Percentiles rank a stretch among this genome's conserved stretches.
These are phyloP conservation scores for Houttuynia cordata DNA, from an alignment of 164 flowering plant species.

Conservation along the genomic window DNA sequence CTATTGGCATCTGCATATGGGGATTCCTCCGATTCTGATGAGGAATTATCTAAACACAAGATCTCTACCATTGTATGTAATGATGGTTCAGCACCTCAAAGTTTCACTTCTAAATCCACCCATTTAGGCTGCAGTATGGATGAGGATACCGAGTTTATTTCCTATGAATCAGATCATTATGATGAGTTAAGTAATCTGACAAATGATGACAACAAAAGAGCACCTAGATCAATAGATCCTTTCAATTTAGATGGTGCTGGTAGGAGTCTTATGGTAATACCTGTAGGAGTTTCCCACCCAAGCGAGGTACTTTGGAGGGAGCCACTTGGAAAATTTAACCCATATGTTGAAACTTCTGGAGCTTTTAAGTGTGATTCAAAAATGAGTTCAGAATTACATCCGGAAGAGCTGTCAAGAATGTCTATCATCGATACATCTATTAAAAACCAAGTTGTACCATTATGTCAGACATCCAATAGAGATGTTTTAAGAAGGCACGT, in stretches of 20 bases:
- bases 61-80: slow-evolving; percentile 14
- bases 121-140: slow-evolving; percentile 8
- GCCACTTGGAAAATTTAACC: background rate
- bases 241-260: slow-evolving; percentile 15
- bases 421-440: slow-evolving; percentile 11
- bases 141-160: background rate
- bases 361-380: slow-evolving; percentile 5
- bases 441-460: slow-evolving; percentile 15
- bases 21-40: slow-evolving; percentile 81
- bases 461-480: slow-evolving; percentile 34
- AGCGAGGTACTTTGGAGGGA: background rate
- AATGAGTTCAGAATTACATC: slow-evolving; percentile 7
- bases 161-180: background rate
- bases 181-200: background rate
- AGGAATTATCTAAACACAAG: slow-evolving; percentile 34
- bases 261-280: slow-evolving; percentile 15
- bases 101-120: slow-evolving; percentile 12
- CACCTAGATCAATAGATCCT: slow-evolving; percentile 8
- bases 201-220: background rate
- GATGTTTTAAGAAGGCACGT: slow-evolving; percentile 79
- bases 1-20: slow-evolving; percentile 72
- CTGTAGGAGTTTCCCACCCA: slow-evolving; percentile 3
- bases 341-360: slow-evolving; percentile 6
- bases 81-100: slow-evolving; percentile 15
- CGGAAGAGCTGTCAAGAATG: slow-evolving; percentile 4